Conservation (phyloP, 805 yeast species). For the Groenewaldozyma tartarivorans region DNA sequence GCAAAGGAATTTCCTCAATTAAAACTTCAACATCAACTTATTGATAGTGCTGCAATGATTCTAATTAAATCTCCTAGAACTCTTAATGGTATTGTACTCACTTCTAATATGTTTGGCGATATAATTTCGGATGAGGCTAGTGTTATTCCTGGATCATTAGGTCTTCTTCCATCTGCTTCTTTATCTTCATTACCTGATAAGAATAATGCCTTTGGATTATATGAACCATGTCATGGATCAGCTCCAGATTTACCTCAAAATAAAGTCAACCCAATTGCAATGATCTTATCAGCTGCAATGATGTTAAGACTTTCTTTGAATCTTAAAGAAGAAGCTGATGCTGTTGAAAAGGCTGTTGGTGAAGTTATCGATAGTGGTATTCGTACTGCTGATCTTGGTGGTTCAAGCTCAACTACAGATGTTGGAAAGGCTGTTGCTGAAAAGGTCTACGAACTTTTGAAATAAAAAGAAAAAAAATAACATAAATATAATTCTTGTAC, state of each 20-base stretch:
- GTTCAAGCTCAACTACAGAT: slow-evolving; percentile 71
- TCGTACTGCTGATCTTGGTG: slow-evolving; percentile 88
- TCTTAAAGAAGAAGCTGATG: slow-evolving; percentile 74
- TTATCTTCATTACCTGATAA: slow-evolving; percentile 95
- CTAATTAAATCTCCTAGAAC: slow-evolving; percentile 83
- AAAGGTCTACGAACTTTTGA: slow-evolving; percentile 51
- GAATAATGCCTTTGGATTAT: slow-evolving; percentile 87
- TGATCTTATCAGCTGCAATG: slow-evolving; percentile 93
- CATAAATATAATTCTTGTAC: background rate
- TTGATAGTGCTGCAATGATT: slow-evolving; percentile 99
- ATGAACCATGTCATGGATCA: slow-evolving; percentile 98
- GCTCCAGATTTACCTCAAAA: slow-evolving; percentile 89
- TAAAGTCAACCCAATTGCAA: slow-evolving; percentile 92
- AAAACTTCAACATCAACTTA: slow-evolving; percentile 82
- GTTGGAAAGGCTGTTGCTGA: slow-evolving; percentile 90
- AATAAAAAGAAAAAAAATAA: background rate
- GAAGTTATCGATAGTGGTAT: slow-evolving; percentile 72
- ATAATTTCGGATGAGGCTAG: slow-evolving; percentile 97
- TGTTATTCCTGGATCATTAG: slow-evolving; percentile 95
- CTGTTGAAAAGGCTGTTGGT: slow-evolving; percentile 80
- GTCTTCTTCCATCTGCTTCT: slow-evolving; percentile 92
- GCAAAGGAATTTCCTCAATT: slow-evolving; percentile 84
- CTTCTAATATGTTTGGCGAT: slow-evolving; percentile 97
- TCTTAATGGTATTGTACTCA: slow-evolving; percentile 85
- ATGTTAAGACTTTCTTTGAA: slow-evolving; percentile 89